Percentiles rank a stretch among this genome's conserved stretches.
phyloP scores from a whole-genome alignment of 2,329 filamentous ascomycete genomes.

The Fusarium papillatum region DNA sequence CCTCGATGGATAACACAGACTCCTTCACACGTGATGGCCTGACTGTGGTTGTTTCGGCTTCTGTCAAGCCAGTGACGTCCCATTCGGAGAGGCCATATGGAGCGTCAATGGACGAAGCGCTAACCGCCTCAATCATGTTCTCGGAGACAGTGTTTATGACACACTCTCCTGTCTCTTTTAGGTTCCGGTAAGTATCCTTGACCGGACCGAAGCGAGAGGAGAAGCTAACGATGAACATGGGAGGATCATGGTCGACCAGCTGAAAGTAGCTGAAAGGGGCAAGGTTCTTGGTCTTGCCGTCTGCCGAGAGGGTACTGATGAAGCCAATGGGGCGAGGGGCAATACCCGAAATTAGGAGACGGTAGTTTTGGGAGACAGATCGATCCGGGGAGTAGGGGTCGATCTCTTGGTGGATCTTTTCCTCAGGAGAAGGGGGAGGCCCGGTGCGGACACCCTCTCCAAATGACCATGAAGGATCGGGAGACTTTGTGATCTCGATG shows the following conservation, averaged over 20 bases:
- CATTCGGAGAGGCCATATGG: slow-evolving; percentile 67
- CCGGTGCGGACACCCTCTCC: slow-evolving; percentile 50
- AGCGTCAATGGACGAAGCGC: slow-evolving; percentile 79
- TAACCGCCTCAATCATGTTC: slow-evolving; percentile 85
- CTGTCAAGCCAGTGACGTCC: not conserved
- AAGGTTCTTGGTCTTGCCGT: slow-evolving; percentile 76
- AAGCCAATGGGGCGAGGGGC: slow-evolving; percentile 83
- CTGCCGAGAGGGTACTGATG: slow-evolving; percentile 64
- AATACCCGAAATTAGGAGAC: slow-evolving; percentile 84
- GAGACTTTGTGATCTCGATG: slow-evolving; percentile 46
- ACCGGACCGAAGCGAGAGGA: slow-evolving; percentile 60
- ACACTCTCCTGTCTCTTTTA: slow-evolving; percentile 79
- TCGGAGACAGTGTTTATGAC: slow-evolving; percentile 87
- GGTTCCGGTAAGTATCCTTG: slow-evolving; percentile 84
- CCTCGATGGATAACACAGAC: not conserved
- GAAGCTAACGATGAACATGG: slow-evolving; percentile 76
- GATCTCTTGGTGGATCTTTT: slow-evolving; percentile 75
- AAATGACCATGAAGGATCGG: slow-evolving; percentile 64
- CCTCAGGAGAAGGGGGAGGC: not conserved
- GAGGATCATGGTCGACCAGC: slow-evolving; percentile 85
- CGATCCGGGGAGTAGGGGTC: slow-evolving; percentile 82
- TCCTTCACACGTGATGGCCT: not conserved
- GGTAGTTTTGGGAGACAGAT: slow-evolving; percentile 82
- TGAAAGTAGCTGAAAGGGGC: slow-evolving; percentile 88
- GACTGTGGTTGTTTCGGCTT: not conserved